Conservation (phyloP, 2,329 filamentous ascomycete species). For the Fusarium tupiense region DNA sequence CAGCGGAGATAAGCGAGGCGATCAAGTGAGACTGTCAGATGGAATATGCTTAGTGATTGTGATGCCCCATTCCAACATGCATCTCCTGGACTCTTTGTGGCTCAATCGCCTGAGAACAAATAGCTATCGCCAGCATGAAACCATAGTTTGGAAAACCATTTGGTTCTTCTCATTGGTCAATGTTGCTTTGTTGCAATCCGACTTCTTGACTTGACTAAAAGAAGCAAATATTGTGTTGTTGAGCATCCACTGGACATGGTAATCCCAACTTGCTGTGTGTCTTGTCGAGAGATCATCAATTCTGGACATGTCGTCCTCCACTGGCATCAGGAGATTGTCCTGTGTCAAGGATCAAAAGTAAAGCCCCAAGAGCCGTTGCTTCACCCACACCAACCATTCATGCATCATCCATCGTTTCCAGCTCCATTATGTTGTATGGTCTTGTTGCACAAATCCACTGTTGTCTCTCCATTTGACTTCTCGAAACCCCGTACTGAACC, state of each 20-base stretch:
- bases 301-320: constrained; percentile 7
- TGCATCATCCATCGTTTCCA: neutral
- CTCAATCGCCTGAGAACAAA: neutral
- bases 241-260: neutral
- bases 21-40: constrained; percentile 26
- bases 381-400: constrained; percentile 13
- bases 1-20: constrained; percentile 33
- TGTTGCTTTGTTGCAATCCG: neutral
- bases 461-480: constrained; percentile 31
- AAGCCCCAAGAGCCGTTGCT: constrained; percentile 1
- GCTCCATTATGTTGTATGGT: constrained; percentile 11
- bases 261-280: neutral
- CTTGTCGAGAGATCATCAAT: neutral
- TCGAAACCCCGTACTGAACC: constrained; percentile 8
- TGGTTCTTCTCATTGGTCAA: neutral
- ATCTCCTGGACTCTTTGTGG: neutral
- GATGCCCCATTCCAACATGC: neutral
- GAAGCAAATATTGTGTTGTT: constrained; percentile 11
- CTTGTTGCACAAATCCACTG: constrained; percentile 37
- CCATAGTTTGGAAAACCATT: neutral
- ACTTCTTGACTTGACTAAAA: neutral
- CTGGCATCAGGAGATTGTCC: neutral
- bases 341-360: constrained; percentile 12
- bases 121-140: constrained; percentile 5
- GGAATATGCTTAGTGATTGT: neutral